A percentile compares a stretch with the other conserved stretches of the same genome.
Conservation (phyloP, 2,329 filamentous ascomycete species). For the Coleophoma crateriformis region DNA sequence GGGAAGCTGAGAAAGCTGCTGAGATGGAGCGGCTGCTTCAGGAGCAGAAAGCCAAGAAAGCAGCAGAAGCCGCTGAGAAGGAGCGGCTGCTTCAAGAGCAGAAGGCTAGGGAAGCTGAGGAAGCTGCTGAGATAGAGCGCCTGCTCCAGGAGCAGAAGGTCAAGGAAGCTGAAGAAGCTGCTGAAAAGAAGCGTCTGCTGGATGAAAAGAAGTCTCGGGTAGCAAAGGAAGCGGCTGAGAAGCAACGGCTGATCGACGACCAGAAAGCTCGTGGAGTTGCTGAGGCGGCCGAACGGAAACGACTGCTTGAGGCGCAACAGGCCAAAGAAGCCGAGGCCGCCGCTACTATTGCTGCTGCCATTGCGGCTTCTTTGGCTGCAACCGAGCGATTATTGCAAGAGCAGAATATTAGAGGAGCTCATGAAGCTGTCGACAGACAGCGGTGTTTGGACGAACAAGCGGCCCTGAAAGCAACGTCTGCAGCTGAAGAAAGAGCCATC, state of each 20-base stretch:
- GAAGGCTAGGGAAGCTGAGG: constrained; percentile 13
- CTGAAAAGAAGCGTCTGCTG: neutral
- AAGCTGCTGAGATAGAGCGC: constrained; percentile 3
- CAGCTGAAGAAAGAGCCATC: neutral
- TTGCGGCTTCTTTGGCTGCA: too few relatives aligned
- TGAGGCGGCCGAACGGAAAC: constrained; percentile 3
- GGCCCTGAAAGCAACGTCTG: too few relatives aligned
- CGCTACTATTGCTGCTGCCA: neutral
- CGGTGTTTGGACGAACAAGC: neutral
- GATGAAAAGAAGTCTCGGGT: constrained; percentile 11
- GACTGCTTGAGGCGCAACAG: neutral
- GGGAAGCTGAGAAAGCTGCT: constrained; percentile 10
- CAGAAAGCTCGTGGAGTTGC: constrained; percentile 6
- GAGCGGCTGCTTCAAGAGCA: neutral
- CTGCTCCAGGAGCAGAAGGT: constrained; percentile 1
- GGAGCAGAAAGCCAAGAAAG: constrained; percentile 5
- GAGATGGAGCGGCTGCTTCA: constrained; percentile 1
- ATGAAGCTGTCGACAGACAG: constrained; percentile 5
- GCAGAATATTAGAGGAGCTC: constrained; percentile 4
- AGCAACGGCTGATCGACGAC: constrained; percentile 1
- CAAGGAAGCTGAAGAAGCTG: constrained; percentile 10
- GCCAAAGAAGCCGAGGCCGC: constrained; percentile 8
- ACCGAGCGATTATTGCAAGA: too few relatives aligned
- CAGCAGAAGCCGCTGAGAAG: constrained; percentile 6
- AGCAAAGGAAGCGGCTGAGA: constrained; percentile 6